Evolutionary conservation across 495 filamentous ascomycete species (phyloP).

Genomic region (Tuber indicum): DNA sequence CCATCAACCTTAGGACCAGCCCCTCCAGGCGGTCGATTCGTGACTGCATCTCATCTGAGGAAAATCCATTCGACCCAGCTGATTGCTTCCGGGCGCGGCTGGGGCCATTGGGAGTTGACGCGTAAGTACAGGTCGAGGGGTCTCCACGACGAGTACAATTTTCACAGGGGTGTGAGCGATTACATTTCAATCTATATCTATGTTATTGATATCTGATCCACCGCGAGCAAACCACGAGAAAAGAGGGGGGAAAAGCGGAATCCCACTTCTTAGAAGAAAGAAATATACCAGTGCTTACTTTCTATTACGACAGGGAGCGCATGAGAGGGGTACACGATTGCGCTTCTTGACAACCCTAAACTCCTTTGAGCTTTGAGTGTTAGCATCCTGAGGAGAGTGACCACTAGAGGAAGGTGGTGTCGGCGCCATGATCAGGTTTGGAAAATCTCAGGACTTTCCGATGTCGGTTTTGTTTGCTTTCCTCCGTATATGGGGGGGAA

Average conservation of each 20-base stretch:
- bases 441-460: background rate
- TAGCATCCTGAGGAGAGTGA: slow-evolving; percentile 74
- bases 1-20: slow-evolving; percentile 88
- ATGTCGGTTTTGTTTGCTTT: background rate
- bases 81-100: slow-evolving; percentile 55
- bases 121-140: slow-evolving; percentile 80
- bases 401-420: slow-evolving; percentile 81
- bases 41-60: slow-evolving; percentile 97
- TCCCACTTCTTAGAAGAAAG: slow-evolving; percentile 16
- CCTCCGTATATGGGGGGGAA: background rate
- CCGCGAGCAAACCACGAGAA: background rate
- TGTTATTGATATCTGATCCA: slow-evolving; percentile 30
- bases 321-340: slow-evolving; percentile 90
- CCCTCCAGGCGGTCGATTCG: slow-evolving; percentile 95
- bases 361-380: slow-evolving; percentile 12
- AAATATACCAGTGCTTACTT: slow-evolving; percentile 60
- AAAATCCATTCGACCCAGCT: slow-evolving; percentile 51
- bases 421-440: slow-evolving; percentile 59
- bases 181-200: slow-evolving; percentile 72
- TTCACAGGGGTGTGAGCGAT: slow-evolving; percentile 84
- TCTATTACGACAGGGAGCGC: slow-evolving; percentile 84
- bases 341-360: slow-evolving; percentile 88
- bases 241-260: background rate
- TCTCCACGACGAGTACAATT: slow-evolving; percentile 90
- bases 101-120: slow-evolving; percentile 47